Conservation (phyloP, 345 rosid species). For the Eucalyptus marginata region DNA sequence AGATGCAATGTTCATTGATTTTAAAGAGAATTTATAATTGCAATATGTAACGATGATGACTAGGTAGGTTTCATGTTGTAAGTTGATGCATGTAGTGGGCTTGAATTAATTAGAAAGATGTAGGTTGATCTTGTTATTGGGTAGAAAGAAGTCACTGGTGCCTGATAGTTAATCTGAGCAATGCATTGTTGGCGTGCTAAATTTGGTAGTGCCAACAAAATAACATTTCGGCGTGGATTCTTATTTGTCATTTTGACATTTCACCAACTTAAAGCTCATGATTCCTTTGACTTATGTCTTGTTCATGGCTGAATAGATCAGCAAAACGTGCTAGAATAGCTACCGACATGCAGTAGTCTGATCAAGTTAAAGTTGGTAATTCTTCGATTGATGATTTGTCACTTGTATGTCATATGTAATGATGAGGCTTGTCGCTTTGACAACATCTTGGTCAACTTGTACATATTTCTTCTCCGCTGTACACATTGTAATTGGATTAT, state of each 20-base stretch:
- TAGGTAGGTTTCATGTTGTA: neutral
- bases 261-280: neutral
- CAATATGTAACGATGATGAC: neutral
- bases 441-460: neutral
- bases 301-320: neutral
- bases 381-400: neutral
- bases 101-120: neutral
- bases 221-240: neutral
- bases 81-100: neutral
- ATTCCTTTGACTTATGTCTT: neutral
- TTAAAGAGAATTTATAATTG: neutral
- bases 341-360: neutral
- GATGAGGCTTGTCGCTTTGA: neutral
- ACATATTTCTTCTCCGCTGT: neutral
- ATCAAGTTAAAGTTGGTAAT: neutral
- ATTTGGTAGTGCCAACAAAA: neutral
- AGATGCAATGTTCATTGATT: neutral
- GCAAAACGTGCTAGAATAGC: neutral
- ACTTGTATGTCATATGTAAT: neutral
- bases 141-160: neutral
- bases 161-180: neutral
- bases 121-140: neutral
- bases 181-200: neutral
- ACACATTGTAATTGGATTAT: neutral
- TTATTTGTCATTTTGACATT: neutral